Evolutionary conservation across 1,139 yeast species (phyloP), one percentile per base, ranked within the genome.

Genomic region (Suhomyces choctaworum): DNA sequence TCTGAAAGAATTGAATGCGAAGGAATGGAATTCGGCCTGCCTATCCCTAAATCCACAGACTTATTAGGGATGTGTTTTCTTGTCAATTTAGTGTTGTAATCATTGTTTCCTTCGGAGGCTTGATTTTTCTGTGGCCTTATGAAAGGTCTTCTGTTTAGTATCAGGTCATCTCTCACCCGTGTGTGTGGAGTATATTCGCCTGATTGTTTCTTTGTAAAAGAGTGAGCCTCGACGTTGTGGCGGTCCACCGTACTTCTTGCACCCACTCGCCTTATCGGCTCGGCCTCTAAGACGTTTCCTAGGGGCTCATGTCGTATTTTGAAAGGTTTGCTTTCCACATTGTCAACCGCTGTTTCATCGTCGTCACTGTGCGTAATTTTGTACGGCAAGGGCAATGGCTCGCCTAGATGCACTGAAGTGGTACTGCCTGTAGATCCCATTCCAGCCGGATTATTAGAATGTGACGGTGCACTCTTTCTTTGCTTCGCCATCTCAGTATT

Each of bases 381-480:
- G 40, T 65, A 65, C 6, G 67, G 65, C 25, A 65, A 46, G 3
- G 71, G 71, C 34, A 65, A 52, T 1, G 71, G 71, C 4, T 63
- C 67, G 2, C 71, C 70, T 25, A 63, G 27, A 15, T 37, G 24
- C 5, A 37, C 32, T 4, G 23, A 16, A 8, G 27, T 22, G n/a
- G 14, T 22, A 16, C 19, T 16, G 7, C 25, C 21, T 25, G 28
- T 25, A 28, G 15, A 13, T 17, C 26, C 23, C 23, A 7, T 10
- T 17, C 10, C 12, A 7, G 16, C 26, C 5, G 30, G 16, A n/a
- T 27, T 21, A 16, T 22, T 22, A 16, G 26, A 16, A 9, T 21
- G 30, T 13, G 22, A 16, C 9, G 24, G 30, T 27, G 34, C 36
- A 17, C 32, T 34, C 20, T 28, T 28, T 24, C 34, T 34, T 30